These are phyloP conservation scores for Phaeosphaeria sp. DNA, from an alignment of 2,329 filamentous ascomycete genomes.

Conservation along the genomic window DNA sequence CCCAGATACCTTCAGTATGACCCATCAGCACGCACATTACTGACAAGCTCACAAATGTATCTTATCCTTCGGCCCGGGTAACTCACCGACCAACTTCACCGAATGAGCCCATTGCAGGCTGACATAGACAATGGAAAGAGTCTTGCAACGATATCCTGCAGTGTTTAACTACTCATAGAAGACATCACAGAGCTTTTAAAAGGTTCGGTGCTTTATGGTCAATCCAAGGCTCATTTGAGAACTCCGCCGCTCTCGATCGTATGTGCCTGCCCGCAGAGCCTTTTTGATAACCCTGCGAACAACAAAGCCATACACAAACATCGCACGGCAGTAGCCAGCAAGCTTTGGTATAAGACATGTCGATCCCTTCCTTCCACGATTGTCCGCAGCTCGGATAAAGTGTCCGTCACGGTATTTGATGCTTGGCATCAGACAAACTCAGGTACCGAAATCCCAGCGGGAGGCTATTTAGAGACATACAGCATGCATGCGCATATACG, in stretches of 20 bases:
- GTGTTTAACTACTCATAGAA: too few relatives aligned
- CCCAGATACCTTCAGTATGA: slow-evolving; percentile 1
- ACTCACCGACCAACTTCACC: background rate
- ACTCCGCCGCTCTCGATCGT: background rate
- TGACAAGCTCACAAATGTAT: background rate
- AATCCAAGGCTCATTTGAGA: background rate
- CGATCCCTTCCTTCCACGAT: background rate
- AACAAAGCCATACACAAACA: background rate
- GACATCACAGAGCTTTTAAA: too few relatives aligned
- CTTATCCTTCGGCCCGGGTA: background rate
- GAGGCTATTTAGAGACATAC: background rate
- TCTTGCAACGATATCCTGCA: too few relatives aligned
- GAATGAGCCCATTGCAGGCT: background rate
- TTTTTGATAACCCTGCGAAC: background rate
- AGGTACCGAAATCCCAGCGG: background rate
- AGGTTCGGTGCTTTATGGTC: background rate
- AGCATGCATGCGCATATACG: slow-evolving; percentile 1
- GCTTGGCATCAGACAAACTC: background rate
- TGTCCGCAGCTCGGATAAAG: background rate
- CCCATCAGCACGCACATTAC: background rate
- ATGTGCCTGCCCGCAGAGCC: background rate
- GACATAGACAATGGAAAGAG: background rate
- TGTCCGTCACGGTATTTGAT: background rate
- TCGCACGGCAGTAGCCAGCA: background rate
- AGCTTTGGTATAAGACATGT: background rate